Evolutionary conservation across 768 basidiomycete species (phyloP), one percentile per base, ranked within the genome.

Genomic region (Calocybe cyanea): DNA sequence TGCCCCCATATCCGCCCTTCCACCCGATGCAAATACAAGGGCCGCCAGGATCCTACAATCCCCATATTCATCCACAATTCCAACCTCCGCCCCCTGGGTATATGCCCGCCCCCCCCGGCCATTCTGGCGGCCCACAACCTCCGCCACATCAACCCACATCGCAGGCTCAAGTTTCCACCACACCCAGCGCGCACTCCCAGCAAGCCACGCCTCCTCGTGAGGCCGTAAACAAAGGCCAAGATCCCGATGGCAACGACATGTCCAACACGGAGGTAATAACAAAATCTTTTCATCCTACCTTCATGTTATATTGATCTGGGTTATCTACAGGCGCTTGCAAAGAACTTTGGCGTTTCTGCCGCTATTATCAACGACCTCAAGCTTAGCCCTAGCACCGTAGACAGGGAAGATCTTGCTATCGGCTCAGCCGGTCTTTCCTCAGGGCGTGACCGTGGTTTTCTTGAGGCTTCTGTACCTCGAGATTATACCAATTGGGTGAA

Each of bases 201-300:
- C 36, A 49, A 56, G 11, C 51, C 52, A n/a, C n/a, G n/a, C n/a
- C n/a, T n/a, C n/a, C n/a, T n/a, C n/a, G n/a, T 37, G 46, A 49
- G 34, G 53, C 65, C 38, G 66, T 76, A 45, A 76, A 81, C 55
- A 86, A 81, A 58, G 88, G 87, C 40, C 79, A 82, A 53, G 90
- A 92, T 58, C 90, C 90, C 3, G 77, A 85, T 49, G 77, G 81
- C 5, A 82, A 87, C 52, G 87, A 92, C 63, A 77, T 91, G 73
- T 85, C 87, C 40, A 81, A 76, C 59, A 76, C 84, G 6, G 78
- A 78, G 52, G 80, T 78, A 54, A 37, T n/a, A n/a, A 64, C 58
- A 28, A 6, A 28, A 28, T 28, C 11, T 5, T 28, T 28, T 37
- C 31, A 28, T 48, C 17, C 21, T 4, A 17, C 34, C 1, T 46